Evolutionary conservation across 495 filamentous ascomycete species (phyloP), one percentile per base, ranked within the genome.

Genomic region (Aspergillus campestris): DNA sequence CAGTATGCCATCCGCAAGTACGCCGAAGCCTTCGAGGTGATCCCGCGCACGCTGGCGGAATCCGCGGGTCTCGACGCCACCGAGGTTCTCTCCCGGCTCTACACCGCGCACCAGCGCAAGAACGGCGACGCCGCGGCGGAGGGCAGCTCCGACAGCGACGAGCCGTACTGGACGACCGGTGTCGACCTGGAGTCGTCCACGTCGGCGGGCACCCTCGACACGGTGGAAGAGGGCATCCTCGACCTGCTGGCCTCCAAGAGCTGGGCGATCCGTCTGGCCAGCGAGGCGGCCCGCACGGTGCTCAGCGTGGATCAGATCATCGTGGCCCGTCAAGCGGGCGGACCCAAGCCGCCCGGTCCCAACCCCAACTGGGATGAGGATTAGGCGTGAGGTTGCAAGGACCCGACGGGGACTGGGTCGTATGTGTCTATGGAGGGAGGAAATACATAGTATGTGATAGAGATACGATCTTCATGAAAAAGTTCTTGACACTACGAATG

Each of bases 351-450:
- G 29, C 92, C 94, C 9, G 88, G 85, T 12, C 89, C 87, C 38
- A 95, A 95, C 73, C 79, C 89, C 49, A 92, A 95, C 75, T 99
- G 94, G 94, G 94, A 99, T 69, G 89, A 97, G 69, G 91, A 96
- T 70, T 94, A 82, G 61, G 53, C 53, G 18, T 4, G 18, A 24
- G 18, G 18, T 24, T 24, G 18, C 18, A 24, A 4, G 18, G 18
- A 24, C 18, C 18, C 18, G 18, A 24, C 18, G 18, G 18, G 18
- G 18, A 24, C 18, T 24, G 18, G 18, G 18, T 24, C 18, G 18
- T 24, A 24, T 15, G 28, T 32, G 39, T 44, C 34, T 33, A 38
- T 34, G 31, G 45, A 28, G 31, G 34, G 33, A 29, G 9, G 24
- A 33, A 42, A 40, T 40, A 48, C 39, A 24, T 34, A 42, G 44